Evolutionary conservation across 441 rosid species (phyloP).

Genomic region (Iberis amara): DNA sequence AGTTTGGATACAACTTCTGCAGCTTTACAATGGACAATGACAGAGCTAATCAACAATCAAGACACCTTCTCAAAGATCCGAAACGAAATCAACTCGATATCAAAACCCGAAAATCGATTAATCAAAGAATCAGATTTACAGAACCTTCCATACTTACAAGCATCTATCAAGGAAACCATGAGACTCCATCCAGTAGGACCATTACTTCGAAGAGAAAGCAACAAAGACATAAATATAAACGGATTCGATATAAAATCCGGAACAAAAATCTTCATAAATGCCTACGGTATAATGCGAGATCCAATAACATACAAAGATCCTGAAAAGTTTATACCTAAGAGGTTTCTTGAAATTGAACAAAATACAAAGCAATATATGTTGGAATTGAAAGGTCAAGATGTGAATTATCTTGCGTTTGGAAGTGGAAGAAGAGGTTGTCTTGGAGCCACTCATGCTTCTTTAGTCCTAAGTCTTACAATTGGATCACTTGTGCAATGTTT

Average conservation of each 20-base stretch:
- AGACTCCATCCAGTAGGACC: conserved; percentile 48
- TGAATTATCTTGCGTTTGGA: conserved; percentile 36
- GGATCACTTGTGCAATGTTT: conserved; percentile 43
- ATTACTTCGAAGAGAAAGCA: conserved; percentile 42
- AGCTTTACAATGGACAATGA: conserved; percentile 56
- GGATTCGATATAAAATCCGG: conserved; percentile 38
- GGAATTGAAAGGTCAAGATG: conserved; percentile 36
- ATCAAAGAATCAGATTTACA: conserved; percentile 40
- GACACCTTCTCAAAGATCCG: conserved; percentile 30
- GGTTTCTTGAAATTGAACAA: conserved; percentile 28
- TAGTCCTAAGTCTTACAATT: conserved; percentile 23
- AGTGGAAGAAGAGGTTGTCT: conserved; percentile 37
- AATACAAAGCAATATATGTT: conserved; percentile 26
- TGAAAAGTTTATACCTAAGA: conserved; percentile 36
- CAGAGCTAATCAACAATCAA: conserved; percentile 44
- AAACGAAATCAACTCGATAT: conserved; percentile 31
- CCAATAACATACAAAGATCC: conserved; percentile 31
- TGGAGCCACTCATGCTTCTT: conserved; percentile 34
- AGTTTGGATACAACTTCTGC: conserved; percentile 46
- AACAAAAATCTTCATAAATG: conserved; percentile 38
- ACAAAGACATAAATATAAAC: conserved; percentile 34
- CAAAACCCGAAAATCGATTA: conserved; percentile 23
- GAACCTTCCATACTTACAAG: conserved; percentile 47
- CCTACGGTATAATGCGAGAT: conserved; percentile 43
- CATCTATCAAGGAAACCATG: conserved; percentile 39